phyloP scores from a whole-genome alignment of 2,329 filamentous ascomycete genomes.

The Colletotrichum theobromicola region DNA sequence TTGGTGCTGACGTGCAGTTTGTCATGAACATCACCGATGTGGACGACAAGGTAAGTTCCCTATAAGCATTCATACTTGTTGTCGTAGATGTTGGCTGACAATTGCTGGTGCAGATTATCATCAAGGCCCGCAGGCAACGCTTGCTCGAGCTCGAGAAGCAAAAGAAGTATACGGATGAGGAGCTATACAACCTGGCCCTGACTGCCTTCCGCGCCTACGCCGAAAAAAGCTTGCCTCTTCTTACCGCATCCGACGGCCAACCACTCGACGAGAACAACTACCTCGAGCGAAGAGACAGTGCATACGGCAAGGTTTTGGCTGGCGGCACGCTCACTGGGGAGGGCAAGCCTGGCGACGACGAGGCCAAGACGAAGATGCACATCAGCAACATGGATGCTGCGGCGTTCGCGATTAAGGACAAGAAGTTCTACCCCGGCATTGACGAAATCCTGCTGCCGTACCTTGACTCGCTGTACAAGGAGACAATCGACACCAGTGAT shows the following conservation, averaged over 20 bases:
- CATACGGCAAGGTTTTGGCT: conserved; percentile 59
- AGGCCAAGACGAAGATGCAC: conserved; percentile 92
- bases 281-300: conserved; percentile 50
- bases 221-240: conserved; percentile 57
- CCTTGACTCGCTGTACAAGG: conserved; percentile 73
- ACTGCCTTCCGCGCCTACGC: conserved; percentile 63
- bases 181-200: conserved; percentile 52
- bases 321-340: conserved; percentile 62
- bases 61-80: no score
- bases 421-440: conserved; percentile 57
- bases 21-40: conserved; percentile 94
- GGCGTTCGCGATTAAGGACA: conserved; percentile 51
- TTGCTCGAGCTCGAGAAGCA: conserved; percentile 80
- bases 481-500: conserved; percentile 65
- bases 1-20: conserved; percentile 82
- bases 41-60: conserved; percentile 68
- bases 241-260: conserved; percentile 46
- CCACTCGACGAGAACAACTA: conserved; percentile 58
- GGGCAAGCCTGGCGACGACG: conserved; percentile 72
- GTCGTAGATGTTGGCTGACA: not conserved
- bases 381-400: conserved; percentile 67
- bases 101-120: conserved; percentile 51
- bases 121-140: conserved; percentile 76
- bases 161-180: conserved; percentile 60
- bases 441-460: conserved; percentile 80